These are phyloP conservation scores for Brachypodium distachyon DNA, from an alignment of 202 grass and related monocot genomes.

Conservation along the genomic window DNA sequence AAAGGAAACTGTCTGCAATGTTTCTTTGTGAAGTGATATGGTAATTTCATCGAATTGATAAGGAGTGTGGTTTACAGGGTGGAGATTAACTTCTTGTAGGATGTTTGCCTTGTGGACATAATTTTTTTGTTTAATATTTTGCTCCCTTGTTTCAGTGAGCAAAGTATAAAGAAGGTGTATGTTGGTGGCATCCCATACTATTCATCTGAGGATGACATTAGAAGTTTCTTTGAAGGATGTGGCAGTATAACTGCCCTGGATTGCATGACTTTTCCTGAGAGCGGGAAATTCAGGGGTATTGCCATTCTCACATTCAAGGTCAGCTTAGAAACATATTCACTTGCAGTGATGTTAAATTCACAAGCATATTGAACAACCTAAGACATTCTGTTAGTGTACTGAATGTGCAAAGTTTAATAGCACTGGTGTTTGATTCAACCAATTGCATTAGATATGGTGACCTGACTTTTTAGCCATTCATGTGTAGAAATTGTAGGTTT, in stretches of 20 bases:
- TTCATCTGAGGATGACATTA: constrained; percentile 87
- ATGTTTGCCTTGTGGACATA: neutral
- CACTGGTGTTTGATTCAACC: neutral
- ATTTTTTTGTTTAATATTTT: neutral
- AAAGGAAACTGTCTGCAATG: neutral
- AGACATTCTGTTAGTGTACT: neutral
- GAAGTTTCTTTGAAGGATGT: constrained; percentile 79
- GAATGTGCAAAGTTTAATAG: neutral
- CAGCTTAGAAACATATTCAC: constrained; percentile 1
- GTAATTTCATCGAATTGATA: neutral
- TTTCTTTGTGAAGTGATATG: neutral
- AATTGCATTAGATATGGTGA: neutral
- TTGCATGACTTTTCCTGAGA: constrained; percentile 90
- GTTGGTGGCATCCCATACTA: constrained; percentile 95
- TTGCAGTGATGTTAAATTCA: neutral
- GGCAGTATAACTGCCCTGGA: constrained; percentile 66
- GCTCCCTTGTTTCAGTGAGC: constrained; percentile 40
- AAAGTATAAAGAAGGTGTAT: constrained; percentile 77
- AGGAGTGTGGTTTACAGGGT: neutral
- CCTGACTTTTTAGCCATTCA: neutral
- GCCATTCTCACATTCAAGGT: constrained; percentile 96
- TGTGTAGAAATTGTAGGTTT: neutral
- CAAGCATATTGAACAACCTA: neutral
- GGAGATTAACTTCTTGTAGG: neutral
- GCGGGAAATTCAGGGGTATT: constrained; percentile 83